Evolutionary conservation across 495 filamentous ascomycete genomes (phyloP), one percentile per base, ranked within the genome.

Genomic region (Aspergillus wentii): DNA sequence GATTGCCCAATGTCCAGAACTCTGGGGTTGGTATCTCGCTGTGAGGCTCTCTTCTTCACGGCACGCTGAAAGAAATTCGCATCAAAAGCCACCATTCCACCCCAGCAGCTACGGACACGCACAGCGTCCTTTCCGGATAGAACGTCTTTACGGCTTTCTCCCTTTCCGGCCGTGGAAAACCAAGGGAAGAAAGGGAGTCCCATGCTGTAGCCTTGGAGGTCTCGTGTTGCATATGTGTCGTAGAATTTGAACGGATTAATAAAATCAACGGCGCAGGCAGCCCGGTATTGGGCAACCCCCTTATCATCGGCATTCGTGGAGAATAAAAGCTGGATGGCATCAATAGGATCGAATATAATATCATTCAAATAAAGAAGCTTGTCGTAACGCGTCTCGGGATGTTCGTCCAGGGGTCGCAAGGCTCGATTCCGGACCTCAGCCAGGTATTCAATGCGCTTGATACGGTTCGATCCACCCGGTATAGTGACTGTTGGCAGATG

Each of bases 241-340:
- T 92, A 92, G 56, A 83, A 86, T 47, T 86, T 85, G 59, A 87
- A 78, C 0, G 82, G 75, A 33, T 80, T 80, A 51, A 80, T 76
- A 44, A 85, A 91, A 54, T 92, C 86, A 5, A 86, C 62, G 3
- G 82, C 85, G 48, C 86, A 92, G 2, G 83, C 85, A n/a, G 85
- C 82, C n/a, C 79, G 75, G 50, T 88, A 90, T 32, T 73, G 55
- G 2, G 81, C 54, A n/a, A 64, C 56, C 15, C 82, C 82, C 15
- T 62, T 35, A 5, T 71, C 67, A 7, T 67, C 55, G 10, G 71
- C 71, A 45, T 90, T 84, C 1, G 86, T 91, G 4, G 80, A 84
- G 56, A 89, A 85, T 10, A 92, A 71, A 4, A 92, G 66, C 29
- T 89, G 80, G 10, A 75, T 64, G 1, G 79, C 79, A 38, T 90